phyloP scores from a whole-genome alignment of 2,329 filamentous ascomycete species.

The Fusarium heterosporum region DNA sequence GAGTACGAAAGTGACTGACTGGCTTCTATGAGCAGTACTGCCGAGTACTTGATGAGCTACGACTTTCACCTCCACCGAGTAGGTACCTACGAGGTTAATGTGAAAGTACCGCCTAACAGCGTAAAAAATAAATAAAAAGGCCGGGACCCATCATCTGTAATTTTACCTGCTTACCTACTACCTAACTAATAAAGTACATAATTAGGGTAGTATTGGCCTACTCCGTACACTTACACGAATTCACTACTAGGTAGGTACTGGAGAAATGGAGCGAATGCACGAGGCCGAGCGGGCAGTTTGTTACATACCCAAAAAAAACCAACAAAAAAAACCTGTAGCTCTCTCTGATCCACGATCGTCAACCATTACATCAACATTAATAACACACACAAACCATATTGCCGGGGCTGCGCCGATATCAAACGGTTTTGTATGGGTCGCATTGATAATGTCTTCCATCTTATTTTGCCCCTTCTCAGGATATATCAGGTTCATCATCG shows the following conservation, averaged over 20 bases:
- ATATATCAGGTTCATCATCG: constrained; percentile 20
- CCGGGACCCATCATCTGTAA: not conserved
- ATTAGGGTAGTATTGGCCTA: constrained; percentile 10
- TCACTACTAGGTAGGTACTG: constrained; percentile 12
- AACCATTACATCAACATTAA: constrained; percentile 9
- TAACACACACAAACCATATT: constrained; percentile 14
- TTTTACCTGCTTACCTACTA: not conserved
- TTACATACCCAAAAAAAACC: not conserved
- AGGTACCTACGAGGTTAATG: constrained; percentile 24
- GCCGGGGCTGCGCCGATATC: constrained; percentile 20
- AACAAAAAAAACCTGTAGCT: not conserved
- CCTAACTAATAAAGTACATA: constrained; percentile 5
- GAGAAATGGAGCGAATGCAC: constrained; percentile 22
- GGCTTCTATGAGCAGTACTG: not conserved
- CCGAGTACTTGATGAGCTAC: constrained; percentile 24
- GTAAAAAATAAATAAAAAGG: not conserved
- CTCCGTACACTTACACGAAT: constrained; percentile 17
- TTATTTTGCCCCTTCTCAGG: constrained; percentile 16
- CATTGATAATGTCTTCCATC: constrained; percentile 28
- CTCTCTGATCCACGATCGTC: not conserved
- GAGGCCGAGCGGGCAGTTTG: constrained; percentile 17
- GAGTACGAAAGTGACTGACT: not conserved
- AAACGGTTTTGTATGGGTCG: constrained; percentile 17
- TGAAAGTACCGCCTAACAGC: not conserved
- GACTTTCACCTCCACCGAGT: not conserved